Percentiles rank a stretch among this genome's conserved stretches.
These are phyloP conservation scores for Aureobasidium vineae DNA, from an alignment of 2,329 filamentous ascomycete species.

Conservation along the genomic window DNA sequence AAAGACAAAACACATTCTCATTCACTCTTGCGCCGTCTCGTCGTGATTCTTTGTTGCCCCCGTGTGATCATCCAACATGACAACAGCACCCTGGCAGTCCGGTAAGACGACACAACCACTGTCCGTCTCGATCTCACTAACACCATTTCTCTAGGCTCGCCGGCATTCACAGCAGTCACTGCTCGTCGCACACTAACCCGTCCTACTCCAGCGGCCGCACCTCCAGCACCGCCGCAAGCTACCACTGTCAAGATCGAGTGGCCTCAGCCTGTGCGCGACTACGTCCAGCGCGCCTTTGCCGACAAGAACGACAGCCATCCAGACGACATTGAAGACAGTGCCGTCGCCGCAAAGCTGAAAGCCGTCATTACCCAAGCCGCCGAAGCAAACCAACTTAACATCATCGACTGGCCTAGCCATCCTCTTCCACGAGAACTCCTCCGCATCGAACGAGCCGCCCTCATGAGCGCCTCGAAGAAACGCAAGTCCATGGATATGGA, in stretches of 20 bases:
- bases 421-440: slow-evolving; percentile 84
- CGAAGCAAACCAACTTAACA: slow-evolving; percentile 67
- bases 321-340: slow-evolving; percentile 47
- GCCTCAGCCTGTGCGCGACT: slow-evolving; percentile 77
- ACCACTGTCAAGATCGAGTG: slow-evolving; percentile 64
- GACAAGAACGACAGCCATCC: slow-evolving; percentile 52
- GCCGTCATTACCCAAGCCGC: slow-evolving; percentile 79
- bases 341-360: slow-evolving; percentile 84
- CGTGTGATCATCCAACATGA: slow-evolving; percentile 20
- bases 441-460: slow-evolving; percentile 60
- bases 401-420: slow-evolving; percentile 77
- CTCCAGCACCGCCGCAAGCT: slow-evolving; percentile 29
- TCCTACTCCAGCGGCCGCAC: slow-evolving; percentile 28
- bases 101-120: background rate
- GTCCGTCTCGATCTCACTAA: background rate
- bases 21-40: slow-evolving; percentile 26
- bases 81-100: slow-evolving; percentile 25
- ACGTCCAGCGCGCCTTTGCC: slow-evolving; percentile 87
- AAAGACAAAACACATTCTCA: slow-evolving; percentile 17
- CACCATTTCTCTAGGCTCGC: slow-evolving; percentile 31
- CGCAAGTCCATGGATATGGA: slow-evolving; percentile 72
- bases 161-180: slow-evolving; percentile 49
- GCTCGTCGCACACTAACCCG: slow-evolving; percentile 44
- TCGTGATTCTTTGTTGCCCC: slow-evolving; percentile 29
- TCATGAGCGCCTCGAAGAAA: slow-evolving; percentile 57